Base-by-base conservation (phyloP, 108 stramenopile genomes). In the Cyclostephanos invisitatus region DNA sequence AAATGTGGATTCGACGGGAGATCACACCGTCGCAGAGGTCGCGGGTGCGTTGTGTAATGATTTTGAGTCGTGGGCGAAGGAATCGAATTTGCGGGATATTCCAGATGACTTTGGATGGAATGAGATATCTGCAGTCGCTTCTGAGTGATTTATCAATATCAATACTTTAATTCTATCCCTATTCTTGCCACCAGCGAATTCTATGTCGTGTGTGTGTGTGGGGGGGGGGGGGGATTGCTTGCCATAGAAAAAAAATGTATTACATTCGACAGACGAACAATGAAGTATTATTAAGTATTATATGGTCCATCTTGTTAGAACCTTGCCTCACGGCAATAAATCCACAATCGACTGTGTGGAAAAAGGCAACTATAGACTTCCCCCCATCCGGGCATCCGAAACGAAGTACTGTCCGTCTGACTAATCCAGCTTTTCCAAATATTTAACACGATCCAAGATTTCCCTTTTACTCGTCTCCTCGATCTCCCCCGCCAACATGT, bases 401-500 rank as follows among this genome's bases (percentile, higher is more conserved):
- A 51, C 6, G 50, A 35, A 63, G 12, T 49, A 46, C 49, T 22
- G 24, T 57, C 46, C 5, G 24, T 57, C 46, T 1, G 22, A 18
- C 64, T 87, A 95, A 64, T 96, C 95, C 82, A 96, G 81, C 68
- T 96, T 96, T 83, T 96, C 95, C 83, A 96, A 73, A 22, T 88
- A 79, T 62, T 93, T 94, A 37, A 96, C 95, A 50, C 95, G 83
- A 61, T 94, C 95, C 80, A 96, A 67, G 71, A 95, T 96, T 78
- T 95, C 96, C 61, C 87, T 85, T 62, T 97, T 97, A 51, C 87
- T 89, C 20, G 97, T 94, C 89, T 90, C 95, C 75, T 94, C 90
- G 56, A 98, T 89, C 76, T 98, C 96, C 57, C 98, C 98, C 69
- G 97, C 98, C 75, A 99, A 75, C 94, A 99, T 97, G 78, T 97